phyloP scores from a whole-genome alignment of 1,139 yeast genomes.

The Pneumocystis murina region DNA sequence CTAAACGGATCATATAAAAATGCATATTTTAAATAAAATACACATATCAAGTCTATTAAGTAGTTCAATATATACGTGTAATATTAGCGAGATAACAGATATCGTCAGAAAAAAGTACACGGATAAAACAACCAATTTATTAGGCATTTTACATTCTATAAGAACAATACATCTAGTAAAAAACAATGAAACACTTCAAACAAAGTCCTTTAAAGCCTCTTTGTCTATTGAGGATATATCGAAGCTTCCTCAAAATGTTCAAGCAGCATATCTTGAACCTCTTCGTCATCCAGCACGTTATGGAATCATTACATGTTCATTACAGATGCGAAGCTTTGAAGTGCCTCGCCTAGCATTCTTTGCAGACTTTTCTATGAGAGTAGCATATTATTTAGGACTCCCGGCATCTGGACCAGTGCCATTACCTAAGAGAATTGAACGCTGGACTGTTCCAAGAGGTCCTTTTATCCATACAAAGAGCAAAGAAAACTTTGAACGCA shows the following conservation, averaged over 20 bases:
- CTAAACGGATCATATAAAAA: too few species aligned
- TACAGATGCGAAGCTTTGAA: slow-evolving; percentile 60
- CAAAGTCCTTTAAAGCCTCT: too few species aligned
- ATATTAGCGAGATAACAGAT: too few species aligned
- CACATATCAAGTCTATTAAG: too few species aligned
- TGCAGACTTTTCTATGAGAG: slow-evolving; percentile 74
- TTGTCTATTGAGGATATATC: background rate
- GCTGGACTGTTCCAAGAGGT: slow-evolving; percentile 86
- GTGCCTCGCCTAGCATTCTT: slow-evolving; percentile 57
- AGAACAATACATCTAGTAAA: too few species aligned
- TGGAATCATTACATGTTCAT: slow-evolving; percentile 49
- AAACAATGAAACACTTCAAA: too few species aligned
- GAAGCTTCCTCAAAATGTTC: slow-evolving; percentile 59
- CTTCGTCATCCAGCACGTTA: slow-evolving; percentile 50
- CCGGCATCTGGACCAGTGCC: slow-evolving; percentile 63
- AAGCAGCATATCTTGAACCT: slow-evolving; percentile 71
- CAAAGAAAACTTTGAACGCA: slow-evolving; percentile 85
- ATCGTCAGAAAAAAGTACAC: too few species aligned
- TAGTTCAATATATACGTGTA: too few species aligned
- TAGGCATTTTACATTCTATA: too few species aligned
- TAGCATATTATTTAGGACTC: slow-evolving; percentile 77
- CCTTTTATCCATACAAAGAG: slow-evolving; percentile 93
- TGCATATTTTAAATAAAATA: too few species aligned
- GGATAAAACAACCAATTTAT: too few species aligned
- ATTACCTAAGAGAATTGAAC: slow-evolving; percentile 56